A percentile compares a stretch with the other conserved stretches of the same genome.
These are phyloP conservation scores for Sporothrix luriei DNA, from an alignment of 2,329 filamentous ascomycete genomes.

Conservation along the genomic window DNA sequence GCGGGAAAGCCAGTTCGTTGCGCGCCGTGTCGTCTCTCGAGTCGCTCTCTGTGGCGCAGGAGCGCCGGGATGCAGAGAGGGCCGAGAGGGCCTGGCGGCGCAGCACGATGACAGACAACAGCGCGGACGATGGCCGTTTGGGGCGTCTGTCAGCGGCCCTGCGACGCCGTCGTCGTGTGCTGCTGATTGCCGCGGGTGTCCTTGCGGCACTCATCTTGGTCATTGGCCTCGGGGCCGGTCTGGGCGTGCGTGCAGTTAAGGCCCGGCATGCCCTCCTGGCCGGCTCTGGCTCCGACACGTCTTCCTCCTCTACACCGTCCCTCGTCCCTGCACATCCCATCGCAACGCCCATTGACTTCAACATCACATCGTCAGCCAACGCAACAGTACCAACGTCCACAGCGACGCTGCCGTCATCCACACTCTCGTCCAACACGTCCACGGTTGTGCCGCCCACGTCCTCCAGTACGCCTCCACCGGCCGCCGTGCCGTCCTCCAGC, in stretches of 20 bases:
- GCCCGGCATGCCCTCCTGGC: neutral
- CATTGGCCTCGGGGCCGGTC: neutral
- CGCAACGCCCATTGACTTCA: neutral
- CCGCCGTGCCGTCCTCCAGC: neutral
- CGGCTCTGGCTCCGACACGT: neutral
- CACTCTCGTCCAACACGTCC: neutral
- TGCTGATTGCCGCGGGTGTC: neutral
- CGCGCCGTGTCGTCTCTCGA: slow-evolving; percentile 1
- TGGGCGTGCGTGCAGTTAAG: neutral
- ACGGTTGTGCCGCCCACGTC: neutral
- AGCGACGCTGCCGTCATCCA: neutral
- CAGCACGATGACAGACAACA: neutral
- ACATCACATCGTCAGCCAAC: neutral
- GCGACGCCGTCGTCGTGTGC: neutral
- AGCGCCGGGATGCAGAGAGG: slow-evolving; percentile 8
- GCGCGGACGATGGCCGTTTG: neutral
- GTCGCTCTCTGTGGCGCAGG: neutral
- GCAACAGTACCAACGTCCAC: neutral
- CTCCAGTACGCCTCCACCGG: neutral
- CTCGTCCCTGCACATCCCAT: neutral
- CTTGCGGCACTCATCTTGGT: neutral
- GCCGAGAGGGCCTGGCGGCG: neutral
- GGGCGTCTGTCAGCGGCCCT: neutral
- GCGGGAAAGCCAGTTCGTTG: neutral
- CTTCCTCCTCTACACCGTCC: neutral